A percentile compares a stretch with the other conserved stretches of the same genome.
phyloP scores from a whole-genome alignment of 2,329 filamentous ascomycete genomes.

The Colletotrichum eleusines region DNA sequence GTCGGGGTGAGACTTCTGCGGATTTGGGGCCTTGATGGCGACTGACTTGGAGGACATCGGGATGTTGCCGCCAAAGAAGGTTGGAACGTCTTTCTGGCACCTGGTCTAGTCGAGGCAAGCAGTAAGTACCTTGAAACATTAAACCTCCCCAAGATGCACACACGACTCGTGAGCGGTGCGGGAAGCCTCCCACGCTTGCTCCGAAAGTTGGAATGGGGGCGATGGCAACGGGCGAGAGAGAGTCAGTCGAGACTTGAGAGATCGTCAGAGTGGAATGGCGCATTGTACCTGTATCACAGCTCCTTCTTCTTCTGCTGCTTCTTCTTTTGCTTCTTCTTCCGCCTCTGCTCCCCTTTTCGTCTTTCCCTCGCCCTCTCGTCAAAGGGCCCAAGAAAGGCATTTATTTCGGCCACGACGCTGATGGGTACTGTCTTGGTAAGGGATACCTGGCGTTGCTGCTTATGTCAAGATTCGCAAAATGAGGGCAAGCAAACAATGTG shows the following conservation, averaged over 20 bases:
- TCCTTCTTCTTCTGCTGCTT: not conserved
- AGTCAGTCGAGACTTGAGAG: conserved; percentile 5
- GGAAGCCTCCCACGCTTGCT: conserved; percentile 30
- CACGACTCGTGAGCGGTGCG: conserved; percentile 33
- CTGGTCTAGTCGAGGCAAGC: conserved; percentile 2
- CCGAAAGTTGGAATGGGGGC: conserved; percentile 33
- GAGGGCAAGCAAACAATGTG: conserved; percentile 14
- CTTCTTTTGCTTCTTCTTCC: not conserved
- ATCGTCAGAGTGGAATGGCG: conserved; percentile 17
- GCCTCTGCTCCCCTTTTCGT: too few species aligned
- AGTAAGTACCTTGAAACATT: not conserved
- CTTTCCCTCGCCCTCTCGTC: too few species aligned
- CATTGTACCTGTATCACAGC: not conserved
- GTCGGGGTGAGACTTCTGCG: conserved; percentile 31
- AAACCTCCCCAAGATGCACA: not conserved
- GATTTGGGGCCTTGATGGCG: not conserved
- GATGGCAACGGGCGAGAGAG: conserved; percentile 13
- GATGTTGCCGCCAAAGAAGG: not conserved
- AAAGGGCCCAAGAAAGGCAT: conserved; percentile 33
- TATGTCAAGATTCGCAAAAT: conserved; percentile 10
- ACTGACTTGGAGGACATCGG: conserved; percentile 2
- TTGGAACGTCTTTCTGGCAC: conserved; percentile 4
- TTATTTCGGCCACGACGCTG: conserved; percentile 38
- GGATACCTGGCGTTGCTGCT: conserved; percentile 23
- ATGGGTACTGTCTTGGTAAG: conserved; percentile 25